These are phyloP conservation scores for Aspergillus homomorphus DNA, from an alignment of 495 filamentous ascomycete genomes.

Conservation along the genomic window DNA sequence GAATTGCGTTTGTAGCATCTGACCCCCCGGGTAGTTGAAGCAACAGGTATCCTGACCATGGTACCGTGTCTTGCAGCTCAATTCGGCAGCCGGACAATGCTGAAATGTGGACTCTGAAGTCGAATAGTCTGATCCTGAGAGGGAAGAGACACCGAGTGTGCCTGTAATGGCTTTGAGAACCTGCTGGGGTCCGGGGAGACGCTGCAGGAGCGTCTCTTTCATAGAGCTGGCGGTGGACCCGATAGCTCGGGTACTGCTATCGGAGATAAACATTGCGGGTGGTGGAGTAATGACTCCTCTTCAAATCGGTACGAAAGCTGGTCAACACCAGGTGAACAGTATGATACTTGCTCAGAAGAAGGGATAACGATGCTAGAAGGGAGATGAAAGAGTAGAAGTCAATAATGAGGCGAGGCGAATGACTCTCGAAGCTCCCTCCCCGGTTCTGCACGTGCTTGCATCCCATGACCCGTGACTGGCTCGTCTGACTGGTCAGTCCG, in stretches of 20 bases:
- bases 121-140: conserved; percentile 14
- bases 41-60: conserved; percentile 67
- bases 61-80: conserved; percentile 58
- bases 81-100: conserved; percentile 49
- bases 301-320: background rate
- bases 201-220: conserved; percentile 17
- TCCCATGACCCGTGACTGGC: background rate
- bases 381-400: background rate
- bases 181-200: conserved; percentile 40
- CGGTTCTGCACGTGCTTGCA: conserved; percentile 1
- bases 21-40: conserved; percentile 77
- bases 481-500: background rate
- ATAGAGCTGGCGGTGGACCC: conserved; percentile 12
- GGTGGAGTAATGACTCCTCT: background rate
- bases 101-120: conserved; percentile 13
- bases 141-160: conserved; percentile 31
- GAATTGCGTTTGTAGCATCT: conserved; percentile 80
- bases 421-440: background rate
- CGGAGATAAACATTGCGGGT: background rate
- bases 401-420: conserved; percentile 1
- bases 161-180: conserved; percentile 38
- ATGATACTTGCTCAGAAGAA: background rate
- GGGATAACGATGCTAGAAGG: background rate
- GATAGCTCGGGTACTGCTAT: conserved; percentile 6
- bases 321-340: background rate